A percentile compares a stretch with the other conserved stretches of the same genome.
Conservation (phyloP, 208 protist genomes). For the Wallacemonas rigidus region DNA sequence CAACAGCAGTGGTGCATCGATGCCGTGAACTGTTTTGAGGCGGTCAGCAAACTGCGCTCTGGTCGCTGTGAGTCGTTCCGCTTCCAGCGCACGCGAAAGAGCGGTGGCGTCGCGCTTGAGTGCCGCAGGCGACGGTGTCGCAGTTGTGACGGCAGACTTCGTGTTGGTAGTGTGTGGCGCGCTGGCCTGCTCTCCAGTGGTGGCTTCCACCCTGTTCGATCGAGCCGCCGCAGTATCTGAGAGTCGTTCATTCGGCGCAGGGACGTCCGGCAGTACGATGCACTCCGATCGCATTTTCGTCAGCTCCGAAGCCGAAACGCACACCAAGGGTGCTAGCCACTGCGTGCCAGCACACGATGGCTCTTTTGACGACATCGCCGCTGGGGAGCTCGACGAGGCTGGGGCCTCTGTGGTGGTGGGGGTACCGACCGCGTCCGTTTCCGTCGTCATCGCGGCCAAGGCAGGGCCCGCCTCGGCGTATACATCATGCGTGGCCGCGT, state of each 20-base stretch:
- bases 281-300: conserved; percentile 6
- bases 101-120: neutral
- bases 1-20: neutral
- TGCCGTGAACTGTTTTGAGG: neutral
- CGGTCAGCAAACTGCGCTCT: neutral
- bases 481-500: conserved; percentile 1
- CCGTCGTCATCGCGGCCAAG: neutral
- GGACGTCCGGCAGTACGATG: neutral
- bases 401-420: neutral
- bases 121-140: neutral
- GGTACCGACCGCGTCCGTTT: neutral
- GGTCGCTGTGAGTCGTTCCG: neutral
- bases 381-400: neutral
- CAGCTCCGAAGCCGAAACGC: neutral
- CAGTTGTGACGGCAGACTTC: neutral
- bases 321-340: neutral
- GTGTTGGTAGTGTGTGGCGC: neutral
- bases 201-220: too few species aligned
- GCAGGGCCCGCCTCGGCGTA: neutral
- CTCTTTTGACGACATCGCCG: neutral
- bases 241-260: neutral
- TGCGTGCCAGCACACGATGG: neutral
- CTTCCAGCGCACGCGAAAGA: neutral
- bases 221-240: too few species aligned
- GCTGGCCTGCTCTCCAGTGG: too few species aligned